Conservation (phyloP, 495 filamentous ascomycete species). For the Penicillium desertorum region DNA sequence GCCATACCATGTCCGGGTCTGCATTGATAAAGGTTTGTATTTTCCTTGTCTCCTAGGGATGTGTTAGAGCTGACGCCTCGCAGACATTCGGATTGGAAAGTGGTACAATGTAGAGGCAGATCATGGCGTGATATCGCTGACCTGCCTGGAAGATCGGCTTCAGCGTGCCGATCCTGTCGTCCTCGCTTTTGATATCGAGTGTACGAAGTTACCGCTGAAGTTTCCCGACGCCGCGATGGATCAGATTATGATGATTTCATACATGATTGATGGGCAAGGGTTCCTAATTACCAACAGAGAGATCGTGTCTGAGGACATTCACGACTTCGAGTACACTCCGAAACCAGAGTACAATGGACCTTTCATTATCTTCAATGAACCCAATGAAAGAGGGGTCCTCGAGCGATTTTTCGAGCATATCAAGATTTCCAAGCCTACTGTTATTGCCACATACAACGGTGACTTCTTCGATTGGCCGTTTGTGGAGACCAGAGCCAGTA, state of each 20-base stretch:
- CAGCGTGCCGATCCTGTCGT: slow-evolving; percentile 91
- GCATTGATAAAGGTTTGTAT: slow-evolving; percentile 82
- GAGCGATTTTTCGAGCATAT: slow-evolving; percentile 95
- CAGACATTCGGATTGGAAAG: slow-evolving; percentile 92
- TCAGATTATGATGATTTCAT: slow-evolving; percentile 99
- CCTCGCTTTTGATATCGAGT: slow-evolving; percentile 98
- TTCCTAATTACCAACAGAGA: slow-evolving; percentile 98
- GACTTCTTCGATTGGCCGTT: slow-evolving; percentile 99
- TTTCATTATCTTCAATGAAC: slow-evolving; percentile 98
- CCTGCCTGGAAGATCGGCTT: slow-evolving; percentile 83
- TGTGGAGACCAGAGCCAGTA: slow-evolving; percentile 87
- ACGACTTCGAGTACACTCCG: slow-evolving; percentile 97
- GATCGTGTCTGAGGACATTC: slow-evolving; percentile 96
- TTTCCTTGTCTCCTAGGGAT: background rate
- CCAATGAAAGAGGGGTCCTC: slow-evolving; percentile 81
- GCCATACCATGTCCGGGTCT: slow-evolving; percentile 97
- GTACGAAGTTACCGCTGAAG: slow-evolving; percentile 92
- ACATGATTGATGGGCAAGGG: slow-evolving; percentile 99
- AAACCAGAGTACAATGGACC: slow-evolving; percentile 92
- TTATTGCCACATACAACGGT: slow-evolving; percentile 99
- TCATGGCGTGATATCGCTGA: slow-evolving; percentile 79
- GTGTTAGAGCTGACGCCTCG: slow-evolving; percentile 17
- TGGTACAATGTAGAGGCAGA: slow-evolving; percentile 97
- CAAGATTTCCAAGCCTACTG: slow-evolving; percentile 89
- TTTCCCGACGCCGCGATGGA: slow-evolving; percentile 96